These are phyloP conservation scores for Magnolia kwangsiensis DNA, from an alignment of 164 flowering plant species.

Conservation along the genomic window DNA sequence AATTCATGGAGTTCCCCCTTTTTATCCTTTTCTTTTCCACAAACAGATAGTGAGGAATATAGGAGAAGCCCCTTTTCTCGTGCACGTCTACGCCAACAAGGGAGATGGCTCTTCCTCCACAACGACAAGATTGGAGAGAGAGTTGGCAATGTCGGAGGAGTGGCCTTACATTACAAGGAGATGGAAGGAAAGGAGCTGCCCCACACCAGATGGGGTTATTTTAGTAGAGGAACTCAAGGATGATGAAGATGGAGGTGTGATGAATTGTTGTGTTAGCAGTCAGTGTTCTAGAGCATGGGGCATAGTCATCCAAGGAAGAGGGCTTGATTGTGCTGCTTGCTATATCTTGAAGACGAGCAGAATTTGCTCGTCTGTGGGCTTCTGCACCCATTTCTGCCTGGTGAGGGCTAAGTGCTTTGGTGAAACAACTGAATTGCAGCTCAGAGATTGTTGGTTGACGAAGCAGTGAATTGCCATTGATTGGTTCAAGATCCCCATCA, in stretches of 20 bases:
- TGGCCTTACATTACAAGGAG: conserved; percentile 27
- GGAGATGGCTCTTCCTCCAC: not conserved
- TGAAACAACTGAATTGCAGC: conserved; percentile 24
- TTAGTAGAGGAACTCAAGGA: conserved; percentile 29
- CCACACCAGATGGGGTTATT: conserved; percentile 31
- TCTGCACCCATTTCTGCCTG: conserved; percentile 39
- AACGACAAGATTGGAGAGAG: conserved; percentile 19
- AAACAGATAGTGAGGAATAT: conserved; percentile 33
- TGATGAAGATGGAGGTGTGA: not conserved
- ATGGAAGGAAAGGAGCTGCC: conserved; percentile 19
- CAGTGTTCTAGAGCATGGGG: conserved; percentile 23
- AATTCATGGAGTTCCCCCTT: not conserved
- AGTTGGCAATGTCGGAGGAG: conserved; percentile 11
- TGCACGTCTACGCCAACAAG: conserved; percentile 24
- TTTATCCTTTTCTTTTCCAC: not conserved
- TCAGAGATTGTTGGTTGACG: conserved; percentile 29
- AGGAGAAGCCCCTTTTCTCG: conserved; percentile 32
- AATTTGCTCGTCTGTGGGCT: conserved; percentile 23
- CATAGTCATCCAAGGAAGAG: conserved; percentile 35
- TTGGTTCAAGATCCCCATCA: no score
- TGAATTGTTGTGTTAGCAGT: not conserved
- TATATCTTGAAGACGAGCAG: conserved; percentile 38
- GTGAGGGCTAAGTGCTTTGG: conserved; percentile 30
- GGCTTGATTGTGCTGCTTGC: conserved; percentile 22
- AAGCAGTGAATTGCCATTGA: not conserved